phyloP scores from a whole-genome alignment of 768 basidiomycete species.

The Termitomyces sp. region DNA sequence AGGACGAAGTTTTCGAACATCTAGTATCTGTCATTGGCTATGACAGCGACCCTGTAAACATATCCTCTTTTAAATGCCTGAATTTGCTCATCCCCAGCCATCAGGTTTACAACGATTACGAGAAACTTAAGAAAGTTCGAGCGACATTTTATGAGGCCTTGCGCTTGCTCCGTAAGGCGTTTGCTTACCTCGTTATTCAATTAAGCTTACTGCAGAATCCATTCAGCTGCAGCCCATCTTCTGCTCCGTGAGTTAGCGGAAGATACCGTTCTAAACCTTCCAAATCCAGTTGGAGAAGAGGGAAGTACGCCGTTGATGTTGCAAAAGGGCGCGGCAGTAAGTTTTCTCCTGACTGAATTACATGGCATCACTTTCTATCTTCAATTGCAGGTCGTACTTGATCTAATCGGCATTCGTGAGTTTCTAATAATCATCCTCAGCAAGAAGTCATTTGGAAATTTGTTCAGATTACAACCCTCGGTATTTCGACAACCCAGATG shows the following conservation, averaged over 20 bases:
- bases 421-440: not conserved
- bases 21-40: constrained; percentile 30
- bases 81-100: not conserved
- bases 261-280: constrained; percentile 35
- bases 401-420: constrained; percentile 46
- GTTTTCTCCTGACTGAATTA: not conserved
- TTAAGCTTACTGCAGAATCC: not conserved
- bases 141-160: constrained; percentile 38
- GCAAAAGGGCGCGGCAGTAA: constrained; percentile 26
- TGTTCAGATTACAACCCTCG: constrained; percentile 42
- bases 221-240: constrained; percentile 31
- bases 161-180: constrained; percentile 34
- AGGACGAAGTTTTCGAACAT: constrained; percentile 35
- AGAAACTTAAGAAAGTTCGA: constrained; percentile 35
- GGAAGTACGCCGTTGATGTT: constrained; percentile 29
- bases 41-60: constrained; percentile 26
- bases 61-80: no score
- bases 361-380: not conserved
- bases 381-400: constrained; percentile 29
- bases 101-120: constrained; percentile 36
- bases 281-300: constrained; percentile 33
- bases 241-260: constrained; percentile 36
- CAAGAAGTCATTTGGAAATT: not conserved
- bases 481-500: constrained; percentile 41
- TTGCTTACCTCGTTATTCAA: not conserved